Percentiles rank a stretch among this genome's conserved stretches.
phyloP scores from a whole-genome alignment of 2,329 filamentous ascomycete genomes.

The Alternaria sp. region DNA sequence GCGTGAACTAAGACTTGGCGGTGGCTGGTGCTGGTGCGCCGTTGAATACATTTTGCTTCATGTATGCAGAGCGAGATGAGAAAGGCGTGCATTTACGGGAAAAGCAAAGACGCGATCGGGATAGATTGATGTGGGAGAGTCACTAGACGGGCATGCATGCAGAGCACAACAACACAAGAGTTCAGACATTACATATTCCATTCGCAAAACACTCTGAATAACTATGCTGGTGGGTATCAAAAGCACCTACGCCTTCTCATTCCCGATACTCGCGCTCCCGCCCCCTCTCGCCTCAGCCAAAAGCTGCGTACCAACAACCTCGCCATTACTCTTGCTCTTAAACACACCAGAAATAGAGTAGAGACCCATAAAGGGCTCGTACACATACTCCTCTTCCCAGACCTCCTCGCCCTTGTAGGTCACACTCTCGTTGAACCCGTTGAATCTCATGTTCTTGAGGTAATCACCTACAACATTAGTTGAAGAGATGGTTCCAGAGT shows the following conservation, averaged over 20 bases:
- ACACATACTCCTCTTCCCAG: slow-evolving; percentile 61
- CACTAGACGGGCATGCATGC: not conserved
- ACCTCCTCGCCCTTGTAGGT: slow-evolving; percentile 53
- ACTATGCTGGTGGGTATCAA: not conserved
- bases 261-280: slow-evolving; percentile 58
- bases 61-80: not conserved
- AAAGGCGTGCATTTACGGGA: not conserved
- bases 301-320: slow-evolving; percentile 59
- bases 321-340: slow-evolving; percentile 55
- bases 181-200: not conserved
- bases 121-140: not conserved
- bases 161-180: not conserved
- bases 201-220: not conserved
- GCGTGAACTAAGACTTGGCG: not conserved
- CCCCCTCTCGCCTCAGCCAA: slow-evolving; percentile 61
- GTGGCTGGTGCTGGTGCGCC: not conserved
- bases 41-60: not conserved
- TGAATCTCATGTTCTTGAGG: slow-evolving; percentile 61
- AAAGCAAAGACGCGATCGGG: not conserved
- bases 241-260: slow-evolving; percentile 14
- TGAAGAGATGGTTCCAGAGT: slow-evolving; percentile 57
- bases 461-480: slow-evolving; percentile 58
- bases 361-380: slow-evolving; percentile 58
- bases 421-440: slow-evolving; percentile 54
- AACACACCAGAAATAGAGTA: slow-evolving; percentile 55